Base-by-base conservation (phyloP, 2,329 filamentous ascomycete genomes). In the Aspergillus chevalieri region DNA sequence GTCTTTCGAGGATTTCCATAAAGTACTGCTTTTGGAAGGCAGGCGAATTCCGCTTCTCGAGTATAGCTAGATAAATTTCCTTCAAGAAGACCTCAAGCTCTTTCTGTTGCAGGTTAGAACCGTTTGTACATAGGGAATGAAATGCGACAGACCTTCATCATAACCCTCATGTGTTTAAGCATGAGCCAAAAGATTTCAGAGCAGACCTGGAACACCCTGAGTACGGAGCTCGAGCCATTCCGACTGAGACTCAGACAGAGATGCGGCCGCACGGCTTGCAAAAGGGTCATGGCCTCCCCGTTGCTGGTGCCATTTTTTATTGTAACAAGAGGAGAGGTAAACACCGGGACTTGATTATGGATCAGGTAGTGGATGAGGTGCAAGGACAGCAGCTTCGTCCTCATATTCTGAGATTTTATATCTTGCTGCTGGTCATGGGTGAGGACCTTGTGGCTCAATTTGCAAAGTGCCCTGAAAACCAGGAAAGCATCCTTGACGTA, bases 101-200 rank as follows among this genome's bases (percentile, higher is more conserved):
- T 81, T 95, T 95, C 83, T 89, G 50, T 50, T 34, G 8, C 19
- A 30, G 45, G 52, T 65, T 49, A 65, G 54, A 49, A 46, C 10
- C 4, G 28, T 34, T 17, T 14, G 7, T 26, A 28, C 9, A 24
- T 44, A 30, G 7, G 30, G 19, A 21, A 38, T 8, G 15, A n/a
- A 34, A 26, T 24, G 21, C 7, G 34, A 70, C 78, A 52, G 63
- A 86, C 86, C 84, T 98, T 98, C 71, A 98, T 87, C 54, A 91
- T 86, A 2, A 93, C 86, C 53, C 94, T 83, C 82, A 98, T 87
- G 61, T 89, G 86, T 67, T 94, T 95, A 41, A 96, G 74, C 85
- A 96, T 95, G 50, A 97, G 78, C 90, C 91, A 98, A 67, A 98
- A 98, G 26, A 97, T 95, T 68, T 98, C 93, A 61, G 88, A 91